These are phyloP conservation scores for Melampsora allii-populina DNA, from an alignment of 1,284 basidiomycete species.

Conservation along the genomic window DNA sequence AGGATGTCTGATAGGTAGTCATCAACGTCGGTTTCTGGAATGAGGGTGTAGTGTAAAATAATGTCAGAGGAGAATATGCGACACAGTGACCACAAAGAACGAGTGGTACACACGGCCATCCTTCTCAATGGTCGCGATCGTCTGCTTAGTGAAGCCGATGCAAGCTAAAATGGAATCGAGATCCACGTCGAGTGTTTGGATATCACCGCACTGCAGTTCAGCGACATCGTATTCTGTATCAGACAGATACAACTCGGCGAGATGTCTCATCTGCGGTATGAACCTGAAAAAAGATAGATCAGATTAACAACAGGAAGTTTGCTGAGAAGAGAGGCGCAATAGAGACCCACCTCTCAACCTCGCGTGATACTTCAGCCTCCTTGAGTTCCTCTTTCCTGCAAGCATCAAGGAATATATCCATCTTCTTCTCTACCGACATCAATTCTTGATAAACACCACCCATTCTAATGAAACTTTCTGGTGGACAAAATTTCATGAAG, in stretches of 20 bases:
- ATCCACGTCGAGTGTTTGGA: constrained; percentile 76
- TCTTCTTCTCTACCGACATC: constrained; percentile 77
- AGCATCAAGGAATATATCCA: constrained; percentile 84
- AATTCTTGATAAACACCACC: constrained; percentile 82
- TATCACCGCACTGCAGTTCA: constrained; percentile 80
- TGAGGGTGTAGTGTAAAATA: neutral
- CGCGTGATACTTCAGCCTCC: constrained; percentile 84
- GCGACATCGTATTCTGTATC: constrained; percentile 77
- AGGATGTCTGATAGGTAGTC: constrained; percentile 69
- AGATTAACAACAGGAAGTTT: neutral
- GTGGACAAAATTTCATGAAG: constrained; percentile 70
- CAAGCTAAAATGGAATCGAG: constrained; percentile 87
- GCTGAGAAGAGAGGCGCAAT: neutral
- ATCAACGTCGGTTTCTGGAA: constrained; percentile 57
- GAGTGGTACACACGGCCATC: constrained; percentile 64
- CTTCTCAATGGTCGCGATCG: constrained; percentile 65
- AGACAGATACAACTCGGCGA: constrained; percentile 75
- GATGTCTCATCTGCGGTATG: constrained; percentile 83
- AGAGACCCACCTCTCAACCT: constrained; percentile 70
- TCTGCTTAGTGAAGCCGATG: constrained; percentile 78
- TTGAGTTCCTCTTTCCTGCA: constrained; percentile 82
- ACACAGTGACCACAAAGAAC: neutral
- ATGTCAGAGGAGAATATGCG: constrained; percentile 21
- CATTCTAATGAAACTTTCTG: constrained; percentile 75
- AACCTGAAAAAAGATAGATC: constrained; percentile 59